Percentiles rank a stretch among this genome's conserved stretches.
phyloP scores from a whole-genome alignment of 176 grass and related monocot genomes.

The Oryza australiensis region DNA sequence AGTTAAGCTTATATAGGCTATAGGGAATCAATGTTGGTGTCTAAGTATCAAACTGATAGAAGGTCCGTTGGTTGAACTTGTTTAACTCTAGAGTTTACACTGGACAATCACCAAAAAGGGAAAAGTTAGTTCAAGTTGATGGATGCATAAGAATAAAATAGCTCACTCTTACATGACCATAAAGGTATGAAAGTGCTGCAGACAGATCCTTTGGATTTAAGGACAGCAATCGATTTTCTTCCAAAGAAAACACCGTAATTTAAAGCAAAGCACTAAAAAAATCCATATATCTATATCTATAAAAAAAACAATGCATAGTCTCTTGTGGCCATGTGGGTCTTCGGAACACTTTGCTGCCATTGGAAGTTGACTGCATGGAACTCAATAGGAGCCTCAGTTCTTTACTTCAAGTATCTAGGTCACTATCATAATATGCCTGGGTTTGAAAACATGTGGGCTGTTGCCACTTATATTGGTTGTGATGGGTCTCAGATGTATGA shows the following conservation, averaged over 20 bases:
- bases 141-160: neutral
- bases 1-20: neutral
- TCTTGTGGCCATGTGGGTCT: neutral
- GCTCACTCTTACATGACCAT: neutral
- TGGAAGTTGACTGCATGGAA: neutral
- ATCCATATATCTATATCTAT: neutral
- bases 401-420: conserved; percentile 4
- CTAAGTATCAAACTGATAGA: conserved; percentile 5
- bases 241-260: neutral
- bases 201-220: conserved; percentile 16
- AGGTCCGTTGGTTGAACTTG: neutral
- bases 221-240: neutral
- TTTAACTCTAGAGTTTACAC: neutral
- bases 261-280: neutral
- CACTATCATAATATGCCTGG: conserved; percentile 1
- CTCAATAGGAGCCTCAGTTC: neutral
- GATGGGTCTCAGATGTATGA: conserved; percentile 2
- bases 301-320: too few species aligned
- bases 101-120: neutral
- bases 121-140: neutral
- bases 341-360: neutral
- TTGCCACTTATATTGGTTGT: conserved; percentile 13
- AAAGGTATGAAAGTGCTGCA: neutral
- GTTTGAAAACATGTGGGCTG: neutral
- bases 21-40: conserved; percentile 3